Base-by-base conservation (phyloP, 805 yeast genomes). In the Saturnispora bothae region DNA sequence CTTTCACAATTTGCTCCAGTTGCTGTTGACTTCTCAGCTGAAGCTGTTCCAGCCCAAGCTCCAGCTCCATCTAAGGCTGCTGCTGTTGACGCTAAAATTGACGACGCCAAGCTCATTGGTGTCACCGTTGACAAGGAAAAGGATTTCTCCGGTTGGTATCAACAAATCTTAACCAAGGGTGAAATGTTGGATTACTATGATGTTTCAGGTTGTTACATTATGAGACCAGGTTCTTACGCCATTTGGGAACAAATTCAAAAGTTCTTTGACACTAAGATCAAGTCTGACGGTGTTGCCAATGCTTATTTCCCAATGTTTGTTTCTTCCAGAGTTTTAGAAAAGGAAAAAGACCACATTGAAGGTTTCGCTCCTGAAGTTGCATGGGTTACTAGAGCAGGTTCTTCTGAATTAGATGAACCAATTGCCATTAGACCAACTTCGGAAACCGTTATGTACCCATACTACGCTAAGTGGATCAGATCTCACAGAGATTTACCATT, bases 361-460 rank as follows among this genome's bases (percentile, higher is more conserved):
- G 99, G 99, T 32, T 92, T 92, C 60, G 98, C 99, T 33, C 98
- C 99, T 19, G 99, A 92, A 65, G 99, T 92, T 40, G 99, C 99
- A 19, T 92, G 99, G 99, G 98, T 92, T 50, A 92, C 99, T 40
- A 77, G 70, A 54, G 99, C 99, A 39, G 99, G 99, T 53, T 60
- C 66, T 23, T 81, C 95, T 25, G 97, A 92, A 35, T 71, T 92
- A 52, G 98, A 94, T 41, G 98, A 92, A 67, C 97, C 95, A 53
- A 85, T 92, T 54, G 99, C 99, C 45, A 92, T 92, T 51, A 83
- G 99, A 69, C 99, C 99, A 56, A 92, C 99, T 28, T 88, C 96
- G 16, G 99, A 92, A 64, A 92, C 99, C 38, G 98, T 92, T 59
- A 92, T 92, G 98, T 92, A 92, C 63, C 99, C 99, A 44, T 94